Base-by-base conservation (phyloP, 306 rosid genomes). In the Cicer judaicum region DNA sequence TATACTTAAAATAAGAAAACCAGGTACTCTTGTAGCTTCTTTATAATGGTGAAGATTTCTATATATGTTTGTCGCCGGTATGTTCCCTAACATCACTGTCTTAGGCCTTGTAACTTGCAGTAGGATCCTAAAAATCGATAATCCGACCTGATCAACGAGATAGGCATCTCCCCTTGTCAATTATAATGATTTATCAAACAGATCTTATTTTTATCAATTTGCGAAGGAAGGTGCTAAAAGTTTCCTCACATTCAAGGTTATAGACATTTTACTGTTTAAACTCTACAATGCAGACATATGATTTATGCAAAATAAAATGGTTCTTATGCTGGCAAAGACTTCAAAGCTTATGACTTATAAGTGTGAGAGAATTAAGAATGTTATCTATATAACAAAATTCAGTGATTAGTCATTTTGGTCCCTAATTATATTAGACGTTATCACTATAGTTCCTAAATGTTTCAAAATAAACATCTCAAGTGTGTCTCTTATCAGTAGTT, bases 21-120 rank as follows among this genome's bases (percentile, higher is more conserved):
- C 97, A 56, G 94, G 92, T 42, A 85, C 66, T 44, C 62, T 81
- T 69, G 54, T 57, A 60, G 99, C 91, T 43, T 90, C 90, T 79
- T 86, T 80, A 60, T 94, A 94, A 61, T 94, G 99, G 74, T 90
- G 89, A 56, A 88, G 64, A 81, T 92, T 79, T 64, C 97, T 62
- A 34, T 82, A 94, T 61, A 88, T 85, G 46, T 79, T 86, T 55
- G 99, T 88, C 21, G 87, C 89, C 0, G 88, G 89, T 75, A 94
- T 90, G 68, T 85, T 90, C 72, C 99, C 99, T 86, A 94, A 64
- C 76, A 83, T 79, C 76, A 73, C 87, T 52, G 96, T 94, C 85
- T 92, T 90, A 44, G 99, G 99, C 86, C 99, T 86, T 0, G 93
- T 86, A 53, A 88, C 43, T 87, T 94, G 99, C 77, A 94, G 57